Evolutionary conservation across 1,139 yeast species (phyloP), one percentile per base, ranked within the genome.

Genomic region (Nakaseomyces bracarensis): DNA sequence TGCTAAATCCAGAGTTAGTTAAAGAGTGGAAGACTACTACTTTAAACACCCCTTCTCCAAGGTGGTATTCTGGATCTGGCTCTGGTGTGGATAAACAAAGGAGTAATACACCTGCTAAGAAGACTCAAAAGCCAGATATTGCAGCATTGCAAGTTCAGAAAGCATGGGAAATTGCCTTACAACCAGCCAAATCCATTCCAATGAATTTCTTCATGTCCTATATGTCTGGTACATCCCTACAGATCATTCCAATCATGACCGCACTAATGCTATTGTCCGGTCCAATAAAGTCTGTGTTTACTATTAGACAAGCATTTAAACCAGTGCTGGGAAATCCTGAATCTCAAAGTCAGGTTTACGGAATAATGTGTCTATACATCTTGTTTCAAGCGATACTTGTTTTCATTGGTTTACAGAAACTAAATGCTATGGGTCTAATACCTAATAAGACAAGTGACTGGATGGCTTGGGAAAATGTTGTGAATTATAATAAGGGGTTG

Each of bases 221-320:
- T 63, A 85, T 91, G 87, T 79, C 96, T 2, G 98, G 98, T 25
- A 82, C 83, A 55, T 78, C 95, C 5, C 67, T 91, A 22, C 97
- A 91, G 55, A 73, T 91, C 49, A 87, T 91, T 46, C 93, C 96
- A 4, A 82, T 91, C 43, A 82, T 87, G 65, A 89, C 87, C 85
- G 83, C 96, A 0, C 64, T 84, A 33, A 85, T 82, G 86, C 69
- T 91, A 55, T 76, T 91, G 50, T 74, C 81, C 52, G 80, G 77
- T 37, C 95, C 97, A 0, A 54, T 85, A 33, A 80, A 77, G 54
- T 85, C 94, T 26, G 78, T 91, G 1, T 63, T 80, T 39, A 64
- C 69, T 10, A 75, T 83, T 1, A 72, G 72, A 48, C 54, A 67
- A 10, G 60, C 65, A 1, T 78, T 78, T 54, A 57, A 60, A 49